Evolutionary conservation across 257 asterid species (phyloP).

Genomic region (Salvia hispanica): DNA sequence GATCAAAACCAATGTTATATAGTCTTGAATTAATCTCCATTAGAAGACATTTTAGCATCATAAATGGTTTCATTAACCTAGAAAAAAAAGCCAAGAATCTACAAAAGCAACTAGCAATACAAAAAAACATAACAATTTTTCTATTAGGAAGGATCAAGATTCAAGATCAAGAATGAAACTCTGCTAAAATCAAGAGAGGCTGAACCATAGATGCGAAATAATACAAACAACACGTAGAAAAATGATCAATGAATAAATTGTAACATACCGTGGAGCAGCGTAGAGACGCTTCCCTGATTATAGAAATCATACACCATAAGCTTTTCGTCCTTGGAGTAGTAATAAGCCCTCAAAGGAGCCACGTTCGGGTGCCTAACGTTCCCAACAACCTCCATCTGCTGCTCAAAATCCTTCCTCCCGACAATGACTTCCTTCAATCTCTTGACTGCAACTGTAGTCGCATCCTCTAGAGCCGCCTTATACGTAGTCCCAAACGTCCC

Average conservation of each 20-base stretch:
- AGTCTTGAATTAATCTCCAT: no score
- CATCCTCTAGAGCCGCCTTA: slow-evolving; percentile 74
- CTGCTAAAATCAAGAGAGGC: background rate
- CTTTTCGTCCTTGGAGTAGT: slow-evolving; percentile 77
- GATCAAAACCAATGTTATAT: no score
- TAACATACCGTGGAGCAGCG: slow-evolving; percentile 68
- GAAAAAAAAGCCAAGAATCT: no score
- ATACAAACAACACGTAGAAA: background rate
- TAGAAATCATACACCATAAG: slow-evolving; percentile 75
- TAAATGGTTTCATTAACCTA: no score
- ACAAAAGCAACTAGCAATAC: no score
- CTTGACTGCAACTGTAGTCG: slow-evolving; percentile 64
- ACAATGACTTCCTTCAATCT: slow-evolving; percentile 66
- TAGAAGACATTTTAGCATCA: no score
- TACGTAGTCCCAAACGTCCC: slow-evolving; percentile 74
- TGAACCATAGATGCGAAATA: background rate
- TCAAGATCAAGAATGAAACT: no score
- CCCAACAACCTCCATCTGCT: slow-evolving; percentile 72
- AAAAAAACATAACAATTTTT: background rate
- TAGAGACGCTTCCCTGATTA: slow-evolving; percentile 60
- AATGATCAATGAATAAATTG: background rate
- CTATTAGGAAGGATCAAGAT: background rate
- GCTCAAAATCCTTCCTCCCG: slow-evolving; percentile 75
- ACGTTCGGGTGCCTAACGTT: slow-evolving; percentile 62
- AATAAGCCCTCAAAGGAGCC: slow-evolving; percentile 69